Evolutionary conservation across 2,329 filamentous ascomycete species (phyloP).

Genomic region (Emericellopsis cladophorae): DNA sequence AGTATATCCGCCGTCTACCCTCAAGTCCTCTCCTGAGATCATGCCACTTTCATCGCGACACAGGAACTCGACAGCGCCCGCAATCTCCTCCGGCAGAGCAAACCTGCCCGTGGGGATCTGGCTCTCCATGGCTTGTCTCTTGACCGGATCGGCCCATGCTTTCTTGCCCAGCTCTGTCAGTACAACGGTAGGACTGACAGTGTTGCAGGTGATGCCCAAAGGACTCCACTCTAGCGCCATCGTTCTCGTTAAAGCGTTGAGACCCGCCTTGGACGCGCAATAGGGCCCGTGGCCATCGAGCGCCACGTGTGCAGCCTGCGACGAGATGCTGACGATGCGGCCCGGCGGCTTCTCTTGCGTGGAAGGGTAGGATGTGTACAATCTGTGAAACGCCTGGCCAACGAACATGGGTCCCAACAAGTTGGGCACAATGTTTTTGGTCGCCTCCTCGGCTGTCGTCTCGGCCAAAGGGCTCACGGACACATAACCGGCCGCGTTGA

Average conservation of each 20-base stretch:
- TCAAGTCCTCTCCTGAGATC: slow-evolving; percentile 4
- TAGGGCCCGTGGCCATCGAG: slow-evolving; percentile 5
- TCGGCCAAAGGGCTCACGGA: slow-evolving; percentile 4
- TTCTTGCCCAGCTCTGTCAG: slow-evolving; percentile 6
- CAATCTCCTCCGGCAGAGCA: slow-evolving; percentile 5
- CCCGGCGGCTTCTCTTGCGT: neutral
- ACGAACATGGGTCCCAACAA: slow-evolving; percentile 5
- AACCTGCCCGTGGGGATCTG: slow-evolving; percentile 5
- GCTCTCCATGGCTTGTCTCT: slow-evolving; percentile 4
- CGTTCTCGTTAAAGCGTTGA: slow-evolving; percentile 4
- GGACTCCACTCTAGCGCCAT: slow-evolving; percentile 5
- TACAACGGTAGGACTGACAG: slow-evolving; percentile 4
- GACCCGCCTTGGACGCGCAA: slow-evolving; percentile 6
- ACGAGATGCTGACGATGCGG: slow-evolving; percentile 5
- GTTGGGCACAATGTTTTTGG: slow-evolving; percentile 5
- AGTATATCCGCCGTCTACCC: slow-evolving; percentile 6
- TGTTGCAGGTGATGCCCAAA: slow-evolving; percentile 5
- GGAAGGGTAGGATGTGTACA: slow-evolving; percentile 1
- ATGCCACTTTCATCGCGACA: slow-evolving; percentile 5
- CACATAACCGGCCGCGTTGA: slow-evolving; percentile 6
- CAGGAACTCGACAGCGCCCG: slow-evolving; percentile 4
- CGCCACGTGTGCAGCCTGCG: slow-evolving; percentile 6
- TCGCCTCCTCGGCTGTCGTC: slow-evolving; percentile 3
- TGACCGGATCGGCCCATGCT: slow-evolving; percentile 5
- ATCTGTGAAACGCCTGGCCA: slow-evolving; percentile 4